Percentiles rank a stretch among this genome's conserved stretches.
These are phyloP conservation scores for Solanum habrochaites DNA, from an alignment of 257 asterid species.

Conservation along the genomic window DNA sequence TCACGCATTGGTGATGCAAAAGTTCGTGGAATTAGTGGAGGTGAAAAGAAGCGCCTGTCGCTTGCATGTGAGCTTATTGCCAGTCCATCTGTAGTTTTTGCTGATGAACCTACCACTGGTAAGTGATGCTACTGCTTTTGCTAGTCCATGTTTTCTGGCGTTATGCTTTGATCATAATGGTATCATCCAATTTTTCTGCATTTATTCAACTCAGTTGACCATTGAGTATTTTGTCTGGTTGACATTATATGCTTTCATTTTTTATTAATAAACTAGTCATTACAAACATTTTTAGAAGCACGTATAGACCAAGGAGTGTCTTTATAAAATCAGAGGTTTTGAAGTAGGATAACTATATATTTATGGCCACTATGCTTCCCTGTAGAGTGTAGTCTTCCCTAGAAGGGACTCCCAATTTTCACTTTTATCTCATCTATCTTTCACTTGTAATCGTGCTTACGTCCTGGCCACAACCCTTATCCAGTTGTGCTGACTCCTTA, in stretches of 20 bases:
- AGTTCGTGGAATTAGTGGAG: slow-evolving; percentile 98
- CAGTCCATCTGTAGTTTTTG: slow-evolving; percentile 93
- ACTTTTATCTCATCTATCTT: neutral
- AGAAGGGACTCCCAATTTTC: neutral
- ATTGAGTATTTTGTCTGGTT: neutral
- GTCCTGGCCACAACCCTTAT: neutral
- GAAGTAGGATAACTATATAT: neutral
- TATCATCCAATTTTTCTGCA: neutral
- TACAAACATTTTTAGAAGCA: neutral
- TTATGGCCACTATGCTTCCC: neutral
- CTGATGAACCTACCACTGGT: slow-evolving; percentile 98
- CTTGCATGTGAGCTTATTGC: slow-evolving; percentile 98
- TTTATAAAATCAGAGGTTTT: neutral
- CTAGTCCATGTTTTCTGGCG: neutral
- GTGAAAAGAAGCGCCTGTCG: slow-evolving; percentile 90
- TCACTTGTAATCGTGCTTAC: neutral
- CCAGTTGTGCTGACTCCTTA: neutral
- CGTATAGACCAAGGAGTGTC: neutral
- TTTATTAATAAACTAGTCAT: neutral
- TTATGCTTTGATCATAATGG: neutral
- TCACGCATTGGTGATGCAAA: slow-evolving; percentile 92
- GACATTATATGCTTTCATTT: neutral
- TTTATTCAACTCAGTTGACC: neutral
- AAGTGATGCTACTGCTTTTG: neutral
- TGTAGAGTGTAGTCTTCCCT: neutral